These are phyloP conservation scores for Alternaria longipes DNA, from an alignment of 2,329 filamentous ascomycete genomes.

Conservation along the genomic window DNA sequence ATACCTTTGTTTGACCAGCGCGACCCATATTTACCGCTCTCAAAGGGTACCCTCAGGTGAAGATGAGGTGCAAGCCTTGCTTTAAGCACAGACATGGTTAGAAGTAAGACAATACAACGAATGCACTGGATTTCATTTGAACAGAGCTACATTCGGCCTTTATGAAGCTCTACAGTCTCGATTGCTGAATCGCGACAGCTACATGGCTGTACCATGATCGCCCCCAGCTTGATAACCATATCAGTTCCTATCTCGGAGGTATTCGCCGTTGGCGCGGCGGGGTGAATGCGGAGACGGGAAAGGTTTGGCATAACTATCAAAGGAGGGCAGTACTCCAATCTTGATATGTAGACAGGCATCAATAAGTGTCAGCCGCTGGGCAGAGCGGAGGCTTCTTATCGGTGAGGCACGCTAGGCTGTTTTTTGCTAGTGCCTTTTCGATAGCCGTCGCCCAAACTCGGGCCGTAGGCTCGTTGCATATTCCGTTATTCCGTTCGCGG, in stretches of 20 bases:
- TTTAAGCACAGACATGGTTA: conserved; percentile 48
- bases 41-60: conserved; percentile 50
- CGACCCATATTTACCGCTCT: conserved; percentile 53
- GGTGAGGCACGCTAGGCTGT: not conserved
- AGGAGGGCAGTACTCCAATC: not conserved
- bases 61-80: conserved; percentile 52
- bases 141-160: not conserved
- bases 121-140: not conserved
- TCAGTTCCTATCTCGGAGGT: conserved; percentile 16
- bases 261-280: conserved; percentile 24
- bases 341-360: not conserved
- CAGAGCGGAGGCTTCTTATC: conserved; percentile 4
- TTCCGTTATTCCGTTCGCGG: conserved; percentile 8
- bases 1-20: conserved; percentile 61
- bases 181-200: not conserved
- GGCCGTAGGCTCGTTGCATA: conserved; percentile 28
- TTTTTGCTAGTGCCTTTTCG: conserved; percentile 1
- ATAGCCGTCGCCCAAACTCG: conserved; percentile 21
- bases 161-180: not conserved
- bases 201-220: not conserved
- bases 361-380: not conserved
- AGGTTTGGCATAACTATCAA: not conserved
- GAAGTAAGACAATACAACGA: not conserved
- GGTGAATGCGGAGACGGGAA: not conserved
- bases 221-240: conserved; percentile 1